Evolutionary conservation across 2,329 filamentous ascomycete genomes (phyloP).

Genomic region (Penicillium olsonii): DNA sequence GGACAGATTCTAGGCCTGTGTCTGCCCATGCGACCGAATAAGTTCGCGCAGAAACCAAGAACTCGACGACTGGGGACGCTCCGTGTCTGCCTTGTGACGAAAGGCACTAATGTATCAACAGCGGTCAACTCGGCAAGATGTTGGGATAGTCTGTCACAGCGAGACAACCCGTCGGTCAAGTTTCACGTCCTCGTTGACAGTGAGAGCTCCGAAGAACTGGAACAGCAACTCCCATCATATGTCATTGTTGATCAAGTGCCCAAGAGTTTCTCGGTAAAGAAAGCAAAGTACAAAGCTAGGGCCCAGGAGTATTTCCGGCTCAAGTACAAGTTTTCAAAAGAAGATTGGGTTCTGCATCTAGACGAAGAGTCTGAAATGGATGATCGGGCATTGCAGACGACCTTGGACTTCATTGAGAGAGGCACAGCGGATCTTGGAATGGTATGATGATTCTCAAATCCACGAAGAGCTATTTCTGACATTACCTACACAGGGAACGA

Average conservation of each 20-base stretch:
- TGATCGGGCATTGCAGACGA: slow-evolving; percentile 6
- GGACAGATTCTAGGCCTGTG: slow-evolving; percentile 6
- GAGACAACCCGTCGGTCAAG: slow-evolving; percentile 4
- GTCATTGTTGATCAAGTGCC: slow-evolving; percentile 7
- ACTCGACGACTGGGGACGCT: slow-evolving; percentile 4
- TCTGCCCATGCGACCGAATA: slow-evolving; percentile 7
- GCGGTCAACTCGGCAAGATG: slow-evolving; percentile 3
- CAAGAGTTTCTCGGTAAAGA: not conserved
- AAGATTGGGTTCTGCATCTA: slow-evolving; percentile 17
- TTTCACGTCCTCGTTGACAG: slow-evolving; percentile 10
- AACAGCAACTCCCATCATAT: slow-evolving; percentile 5
- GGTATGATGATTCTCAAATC: not conserved
- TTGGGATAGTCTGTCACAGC: slow-evolving; percentile 6
- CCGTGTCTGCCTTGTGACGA: slow-evolving; percentile 9
- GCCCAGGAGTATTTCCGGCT: slow-evolving; percentile 12
- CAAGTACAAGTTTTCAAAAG: slow-evolving; percentile 5
- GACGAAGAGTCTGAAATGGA: slow-evolving; percentile 18
- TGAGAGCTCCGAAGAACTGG: not conserved
- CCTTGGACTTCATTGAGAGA: slow-evolving; percentile 16
- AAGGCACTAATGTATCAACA: slow-evolving; percentile 9
- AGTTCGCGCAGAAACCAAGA: slow-evolving; percentile 1
- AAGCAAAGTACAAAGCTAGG: slow-evolving; percentile 14
- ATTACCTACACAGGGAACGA: slow-evolving; percentile 4
- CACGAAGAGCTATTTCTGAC: not conserved
- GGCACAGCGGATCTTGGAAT: slow-evolving; percentile 13